Evolutionary conservation across 257 asterid species (phyloP).

Genomic region (Scutellaria barbata): DNA sequence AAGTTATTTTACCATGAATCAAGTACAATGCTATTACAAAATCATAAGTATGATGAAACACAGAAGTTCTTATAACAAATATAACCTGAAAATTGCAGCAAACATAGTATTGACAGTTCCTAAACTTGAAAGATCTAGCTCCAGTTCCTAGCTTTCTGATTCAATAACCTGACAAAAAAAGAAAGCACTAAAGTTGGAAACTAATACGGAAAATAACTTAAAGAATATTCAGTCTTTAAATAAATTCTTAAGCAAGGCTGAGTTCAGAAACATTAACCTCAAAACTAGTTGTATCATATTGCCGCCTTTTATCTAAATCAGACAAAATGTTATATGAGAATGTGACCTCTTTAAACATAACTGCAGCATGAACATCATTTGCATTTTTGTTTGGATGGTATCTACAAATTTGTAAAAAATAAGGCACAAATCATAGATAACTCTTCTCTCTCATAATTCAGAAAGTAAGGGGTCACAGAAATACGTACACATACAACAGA

Average conservation of each 20-base stretch:
- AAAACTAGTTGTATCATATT: slow-evolving; percentile 86
- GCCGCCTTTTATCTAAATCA: slow-evolving; percentile 89
- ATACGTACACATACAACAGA: slow-evolving; percentile 14
- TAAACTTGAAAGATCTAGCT: too few relatives aligned
- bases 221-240: too few relatives aligned
- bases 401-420: slow-evolving; percentile 51
- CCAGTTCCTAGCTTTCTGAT: too few relatives aligned
- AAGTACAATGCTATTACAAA: background rate
- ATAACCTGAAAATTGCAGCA: too few relatives aligned
- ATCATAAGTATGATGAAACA: too few relatives aligned
- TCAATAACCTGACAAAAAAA: too few relatives aligned
- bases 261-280: slow-evolving; percentile 55
- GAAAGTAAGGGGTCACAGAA: slow-evolving; percentile 1
- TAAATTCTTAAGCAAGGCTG: too few relatives aligned
- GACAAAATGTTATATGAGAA: slow-evolving; percentile 93
- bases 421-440: slow-evolving; percentile 31
- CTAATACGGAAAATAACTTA: too few relatives aligned
- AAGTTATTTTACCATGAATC: slow-evolving; percentile 29
- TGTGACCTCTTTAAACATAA: slow-evolving; percentile 90
- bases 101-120: too few relatives aligned
- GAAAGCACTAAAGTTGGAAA: too few relatives aligned
- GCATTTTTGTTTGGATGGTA: slow-evolving; percentile 99
- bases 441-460: too few relatives aligned
- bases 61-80: too few relatives aligned
- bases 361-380: slow-evolving; percentile 83